Evolutionary conservation across 2,329 filamentous ascomycete species (phyloP).

Genomic region (Tolypocladium endophyticum): DNA sequence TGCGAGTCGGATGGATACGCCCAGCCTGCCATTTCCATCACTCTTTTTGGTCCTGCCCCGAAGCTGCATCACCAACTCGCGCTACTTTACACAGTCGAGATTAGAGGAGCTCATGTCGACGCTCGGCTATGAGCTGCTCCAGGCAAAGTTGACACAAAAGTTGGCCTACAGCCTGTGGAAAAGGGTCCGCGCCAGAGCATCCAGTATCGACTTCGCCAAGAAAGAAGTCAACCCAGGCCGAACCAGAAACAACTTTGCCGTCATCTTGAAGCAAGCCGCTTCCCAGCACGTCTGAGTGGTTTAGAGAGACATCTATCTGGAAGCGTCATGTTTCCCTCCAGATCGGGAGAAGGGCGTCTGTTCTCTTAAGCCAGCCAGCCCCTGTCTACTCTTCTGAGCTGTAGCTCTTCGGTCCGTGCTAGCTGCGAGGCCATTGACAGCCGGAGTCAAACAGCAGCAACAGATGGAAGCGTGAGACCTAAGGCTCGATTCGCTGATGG

Average conservation of each 20-base stretch:
- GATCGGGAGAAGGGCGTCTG: neutral
- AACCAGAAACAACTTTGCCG: constrained; percentile 81
- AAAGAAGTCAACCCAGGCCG: constrained; percentile 65
- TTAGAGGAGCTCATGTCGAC: constrained; percentile 64
- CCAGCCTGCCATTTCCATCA: constrained; percentile 43
- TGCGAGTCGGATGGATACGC: constrained; percentile 6
- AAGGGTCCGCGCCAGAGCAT: constrained; percentile 20
- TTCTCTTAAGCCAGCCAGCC: neutral
- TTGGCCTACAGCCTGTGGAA: constrained; percentile 86
- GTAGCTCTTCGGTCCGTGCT: neutral
- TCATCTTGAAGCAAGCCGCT: constrained; percentile 44
- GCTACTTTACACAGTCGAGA: constrained; percentile 68
- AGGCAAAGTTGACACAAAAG: constrained; percentile 68
- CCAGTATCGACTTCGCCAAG: constrained; percentile 37
- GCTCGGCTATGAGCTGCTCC: constrained; percentile 58
- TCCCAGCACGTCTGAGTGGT: neutral
- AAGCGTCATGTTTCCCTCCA: neutral
- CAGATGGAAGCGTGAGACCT: neutral
- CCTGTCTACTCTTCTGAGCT: neutral
- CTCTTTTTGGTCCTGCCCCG: constrained; percentile 86
- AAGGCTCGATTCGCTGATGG: neutral
- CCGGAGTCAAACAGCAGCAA: neutral
- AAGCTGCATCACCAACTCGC: constrained; percentile 80
- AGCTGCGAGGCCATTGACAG: neutral
- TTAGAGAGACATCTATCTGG: neutral